phyloP scores from a whole-genome alignment of 768 basidiomycete species.

The Pholiota microspora region DNA sequence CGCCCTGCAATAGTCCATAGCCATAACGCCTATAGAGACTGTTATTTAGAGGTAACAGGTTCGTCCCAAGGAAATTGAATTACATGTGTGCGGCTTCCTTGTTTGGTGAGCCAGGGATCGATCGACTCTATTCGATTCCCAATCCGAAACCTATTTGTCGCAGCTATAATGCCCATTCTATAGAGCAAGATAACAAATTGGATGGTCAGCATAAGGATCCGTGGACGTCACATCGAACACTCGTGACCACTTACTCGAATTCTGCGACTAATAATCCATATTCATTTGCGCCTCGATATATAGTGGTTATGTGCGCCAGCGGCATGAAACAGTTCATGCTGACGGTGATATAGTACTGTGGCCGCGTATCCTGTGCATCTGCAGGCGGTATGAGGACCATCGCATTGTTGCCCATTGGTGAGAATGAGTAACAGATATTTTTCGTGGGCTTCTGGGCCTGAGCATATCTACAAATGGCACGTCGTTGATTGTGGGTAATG shows the following conservation, averaged over 20 bases:
- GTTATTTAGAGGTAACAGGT: not conserved
- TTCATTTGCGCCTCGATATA: constrained; percentile 26
- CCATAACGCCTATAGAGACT: not conserved
- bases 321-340: constrained; percentile 35
- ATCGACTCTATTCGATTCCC: not conserved
- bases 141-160: not conserved
- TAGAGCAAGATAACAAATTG: not conserved
- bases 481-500: not conserved
- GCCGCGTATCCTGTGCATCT: constrained; percentile 8
- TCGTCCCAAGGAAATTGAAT: not conserved
- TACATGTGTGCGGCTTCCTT: not conserved
- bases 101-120: not conserved
- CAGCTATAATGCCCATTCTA: constrained; percentile 1
- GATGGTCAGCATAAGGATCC: not conserved
- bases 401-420: not conserved
- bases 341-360: constrained; percentile 31
- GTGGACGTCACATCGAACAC: too few relatives aligned
- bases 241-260: constrained; percentile 38
- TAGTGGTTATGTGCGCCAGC: constrained; percentile 31
- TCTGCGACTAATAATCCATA: constrained; percentile 29
- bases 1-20: not conserved
- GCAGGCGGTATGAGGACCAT: constrained; percentile 3
- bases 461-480: not conserved
- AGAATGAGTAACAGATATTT: not conserved
- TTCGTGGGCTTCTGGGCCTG: not conserved